Conservation (phyloP, 179 eudicot genomes). For the Corrigiola litoralis region DNA sequence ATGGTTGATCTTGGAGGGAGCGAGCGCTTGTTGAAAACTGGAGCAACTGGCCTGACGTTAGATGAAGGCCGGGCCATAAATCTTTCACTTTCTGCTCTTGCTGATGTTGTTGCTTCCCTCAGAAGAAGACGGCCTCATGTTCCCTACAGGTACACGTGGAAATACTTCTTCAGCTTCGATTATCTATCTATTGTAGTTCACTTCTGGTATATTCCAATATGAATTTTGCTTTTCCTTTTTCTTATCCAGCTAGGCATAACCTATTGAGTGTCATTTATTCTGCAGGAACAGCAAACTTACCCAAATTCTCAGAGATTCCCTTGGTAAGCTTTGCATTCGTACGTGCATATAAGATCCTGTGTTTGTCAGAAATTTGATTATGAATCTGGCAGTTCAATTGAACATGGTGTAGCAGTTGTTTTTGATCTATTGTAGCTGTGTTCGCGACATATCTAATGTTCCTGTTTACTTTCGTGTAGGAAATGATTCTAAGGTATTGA, state of each 20-base stretch:
- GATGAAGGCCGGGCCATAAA: constrained; percentile 76
- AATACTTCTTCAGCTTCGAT: not conserved
- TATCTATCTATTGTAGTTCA: not conserved
- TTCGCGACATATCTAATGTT: not conserved
- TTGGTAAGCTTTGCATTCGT: constrained; percentile 39
- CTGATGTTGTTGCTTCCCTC: constrained; percentile 71
- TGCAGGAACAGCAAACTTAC: constrained; percentile 80
- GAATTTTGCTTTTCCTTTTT: not conserved
- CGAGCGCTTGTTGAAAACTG: constrained; percentile 66
- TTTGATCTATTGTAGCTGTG: not conserved
- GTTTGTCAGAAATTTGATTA: not conserved
- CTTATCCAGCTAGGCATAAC: not conserved
- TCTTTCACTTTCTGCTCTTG: constrained; percentile 78
- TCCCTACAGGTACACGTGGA: constrained; percentile 51
- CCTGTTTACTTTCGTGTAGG: constrained; percentile 29
- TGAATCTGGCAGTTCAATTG: not conserved
- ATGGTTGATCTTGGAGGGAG: constrained; percentile 92
- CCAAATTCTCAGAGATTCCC: constrained; percentile 67
- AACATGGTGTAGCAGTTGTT: not conserved
- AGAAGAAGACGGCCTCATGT: constrained; percentile 56
- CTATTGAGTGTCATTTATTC: constrained; percentile 3
- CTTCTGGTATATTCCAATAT: not conserved
- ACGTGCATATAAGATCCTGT: not conserved
- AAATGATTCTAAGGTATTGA: constrained; percentile 58
- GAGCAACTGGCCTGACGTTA: constrained; percentile 67